Evolutionary conservation across 768 basidiomycete species (phyloP), one percentile per base, ranked within the genome.

Genomic region (Fomitopsis serialis): DNA sequence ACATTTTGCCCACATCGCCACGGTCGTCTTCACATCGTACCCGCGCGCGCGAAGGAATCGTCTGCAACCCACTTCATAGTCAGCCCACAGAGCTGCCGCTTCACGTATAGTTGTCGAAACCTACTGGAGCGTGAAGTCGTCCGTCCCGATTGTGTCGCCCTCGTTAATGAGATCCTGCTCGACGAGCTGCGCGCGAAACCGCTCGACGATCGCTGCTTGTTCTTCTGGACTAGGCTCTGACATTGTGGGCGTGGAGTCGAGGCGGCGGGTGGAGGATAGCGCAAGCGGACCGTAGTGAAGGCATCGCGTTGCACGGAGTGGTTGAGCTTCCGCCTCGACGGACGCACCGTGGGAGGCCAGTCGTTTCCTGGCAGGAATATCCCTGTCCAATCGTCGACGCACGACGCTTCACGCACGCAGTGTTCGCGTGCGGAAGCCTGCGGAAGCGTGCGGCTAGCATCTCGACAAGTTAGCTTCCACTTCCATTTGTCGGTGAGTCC

Each of bases 21-120:
- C 85, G 0, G 84, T 67, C 47, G 80, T 78, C 32, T 66, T 70
- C 12, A 85, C 54, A 60, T 82, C 76, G 59, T 79, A 88, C 57
- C 80, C 80, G 3, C 87, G 81, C 11, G 87, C 87, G 32, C 82
- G 79, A n/a, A 90, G 67, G 61, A 89, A 90, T n/a, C 87, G 81
- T 50, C 87, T 89, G 58, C 22, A 10, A n/a, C n/a, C 23, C 9
- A 34, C 34, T 3, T 3, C 12, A 7, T 17, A 23, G 23, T 21
- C 10, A 43, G 22, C 21, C 44, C 44, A 7, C 23, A 17, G 9
- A 45, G 9, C 10, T 21, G 17, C 9, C 4, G 25, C 22, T 6
- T 3, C 9, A 6, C 6, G 17, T 15, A 22, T 15, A 17, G 42
- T 15, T 15, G 42, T 6, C 29, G 3, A 37, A 3, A 45, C 67